These are phyloP conservation scores for Dothidotthia symphoricarpi DNA, from an alignment of 2,329 filamentous ascomycete genomes.

Conservation along the genomic window DNA sequence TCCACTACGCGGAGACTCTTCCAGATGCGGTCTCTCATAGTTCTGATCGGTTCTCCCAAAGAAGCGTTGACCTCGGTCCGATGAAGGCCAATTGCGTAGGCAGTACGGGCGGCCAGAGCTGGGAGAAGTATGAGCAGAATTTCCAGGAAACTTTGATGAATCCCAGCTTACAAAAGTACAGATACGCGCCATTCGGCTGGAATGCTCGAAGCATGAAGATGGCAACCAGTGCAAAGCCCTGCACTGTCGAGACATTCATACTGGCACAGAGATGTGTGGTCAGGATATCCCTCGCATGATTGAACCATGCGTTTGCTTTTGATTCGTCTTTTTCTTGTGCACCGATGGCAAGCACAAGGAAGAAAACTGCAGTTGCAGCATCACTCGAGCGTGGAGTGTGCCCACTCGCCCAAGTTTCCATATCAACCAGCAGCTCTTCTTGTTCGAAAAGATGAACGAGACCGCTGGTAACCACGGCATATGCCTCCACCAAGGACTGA, in stretches of 20 bases:
- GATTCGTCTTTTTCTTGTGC: constrained; percentile 45
- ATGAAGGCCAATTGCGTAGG: constrained; percentile 54
- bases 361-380: constrained; percentile 50
- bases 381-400: constrained; percentile 34
- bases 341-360: constrained; percentile 53
- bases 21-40: constrained; percentile 52
- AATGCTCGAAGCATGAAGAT: constrained; percentile 54
- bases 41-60: constrained; percentile 45
- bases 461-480: constrained; percentile 49
- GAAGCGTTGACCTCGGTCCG: constrained; percentile 53
- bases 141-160: not conserved
- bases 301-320: constrained; percentile 50
- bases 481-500: constrained; percentile 44
- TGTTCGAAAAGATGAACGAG: constrained; percentile 50
- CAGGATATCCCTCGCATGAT: constrained; percentile 46
- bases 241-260: constrained; percentile 52
- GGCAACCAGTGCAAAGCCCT: constrained; percentile 53
- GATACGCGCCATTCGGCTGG: constrained; percentile 54
- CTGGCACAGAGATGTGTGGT: constrained; percentile 50
- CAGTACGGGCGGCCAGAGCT: constrained; percentile 51
- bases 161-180: constrained; percentile 46
- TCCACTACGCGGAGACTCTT: constrained; percentile 54
- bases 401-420: constrained; percentile 27
- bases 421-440: constrained; percentile 32
- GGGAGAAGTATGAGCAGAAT: not conserved